A percentile compares a stretch with the other conserved stretches of the same genome.
Evolutionary conservation across 2,329 filamentous ascomycete species (phyloP).

Genomic region (Pyrenophora seminiperda): DNA sequence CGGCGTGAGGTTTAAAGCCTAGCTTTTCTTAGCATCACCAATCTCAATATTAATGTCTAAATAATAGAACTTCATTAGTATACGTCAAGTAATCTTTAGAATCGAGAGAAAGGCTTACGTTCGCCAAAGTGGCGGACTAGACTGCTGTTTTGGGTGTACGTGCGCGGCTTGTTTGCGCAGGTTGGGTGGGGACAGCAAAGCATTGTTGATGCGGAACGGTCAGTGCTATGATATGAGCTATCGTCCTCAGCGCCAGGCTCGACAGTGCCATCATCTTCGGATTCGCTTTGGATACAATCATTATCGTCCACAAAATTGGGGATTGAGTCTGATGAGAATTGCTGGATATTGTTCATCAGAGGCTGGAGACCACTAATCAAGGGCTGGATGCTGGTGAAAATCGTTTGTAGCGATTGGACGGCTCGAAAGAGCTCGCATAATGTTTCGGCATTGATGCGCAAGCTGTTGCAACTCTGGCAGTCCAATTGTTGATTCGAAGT

Average conservation of each 20-base stretch:
- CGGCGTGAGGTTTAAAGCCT: no score
- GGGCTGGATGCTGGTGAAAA: neutral
- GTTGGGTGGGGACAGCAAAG: neutral
- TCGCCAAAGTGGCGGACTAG: neutral
- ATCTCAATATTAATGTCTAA: neutral
- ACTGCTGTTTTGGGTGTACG: neutral
- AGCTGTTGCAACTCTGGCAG: neutral
- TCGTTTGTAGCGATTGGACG: neutral
- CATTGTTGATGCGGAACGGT: neutral
- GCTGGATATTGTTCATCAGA: neutral
- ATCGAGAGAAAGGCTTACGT: neutral
- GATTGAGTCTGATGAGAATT: neutral
- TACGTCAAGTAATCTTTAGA: neutral
- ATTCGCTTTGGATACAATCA: neutral
- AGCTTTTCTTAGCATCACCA: no score
- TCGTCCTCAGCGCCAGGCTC: neutral
- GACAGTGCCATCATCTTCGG: neutral
- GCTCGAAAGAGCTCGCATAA: neutral
- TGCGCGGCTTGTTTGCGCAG: neutral
- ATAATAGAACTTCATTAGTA: neutral
- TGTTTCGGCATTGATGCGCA: neutral
- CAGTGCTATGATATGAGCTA: neutral
- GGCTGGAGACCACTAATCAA: neutral
- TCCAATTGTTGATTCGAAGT: neutral
- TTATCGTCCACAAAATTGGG: neutral